Evolutionary conservation across 352 stramenopile species (phyloP).

Genomic region (Pythium biforme): DNA sequence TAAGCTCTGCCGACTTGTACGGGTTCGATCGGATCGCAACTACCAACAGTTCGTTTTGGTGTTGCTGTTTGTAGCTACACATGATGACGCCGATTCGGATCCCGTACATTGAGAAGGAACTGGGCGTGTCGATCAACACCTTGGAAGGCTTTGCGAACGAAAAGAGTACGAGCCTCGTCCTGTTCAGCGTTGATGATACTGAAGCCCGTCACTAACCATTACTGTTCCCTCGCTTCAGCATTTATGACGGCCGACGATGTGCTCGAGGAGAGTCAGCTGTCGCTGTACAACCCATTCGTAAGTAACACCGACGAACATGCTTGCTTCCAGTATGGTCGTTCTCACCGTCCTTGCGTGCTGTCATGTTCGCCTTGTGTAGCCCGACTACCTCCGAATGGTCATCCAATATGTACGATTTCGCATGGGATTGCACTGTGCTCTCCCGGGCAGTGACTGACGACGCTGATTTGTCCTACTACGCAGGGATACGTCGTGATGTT

Average conservation of each 20-base stretch:
- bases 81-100: slow-evolving; percentile 89
- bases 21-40: too few relatives aligned
- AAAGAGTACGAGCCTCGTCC: slow-evolving; percentile 40
- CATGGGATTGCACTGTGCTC: too few relatives aligned
- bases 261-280: slow-evolving; percentile 77
- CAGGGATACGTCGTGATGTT: slow-evolving; percentile 90
- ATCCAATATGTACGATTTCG: slow-evolving; percentile 75
- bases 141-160: slow-evolving; percentile 84
- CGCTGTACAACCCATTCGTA: slow-evolving; percentile 82
- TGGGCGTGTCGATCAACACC: slow-evolving; percentile 70
- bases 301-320: slow-evolving; percentile 8
- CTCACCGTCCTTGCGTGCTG: too few relatives aligned
- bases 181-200: not conserved
- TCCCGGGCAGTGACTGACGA: too few relatives aligned
- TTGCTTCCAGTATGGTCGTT: not conserved
- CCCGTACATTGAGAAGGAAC: slow-evolving; percentile 80
- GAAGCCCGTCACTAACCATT: not conserved
- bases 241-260: slow-evolving; percentile 87
- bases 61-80: slow-evolving; percentile 53
- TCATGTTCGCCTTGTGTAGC: slow-evolving; percentile 30
- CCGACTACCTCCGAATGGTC: slow-evolving; percentile 84
- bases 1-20: too few relatives aligned
- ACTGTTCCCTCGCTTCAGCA: slow-evolving; percentile 26
- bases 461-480: too few relatives aligned
- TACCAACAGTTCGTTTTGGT: not conserved